Evolutionary conservation across 2,329 filamentous ascomycete genomes (phyloP), one percentile per base, ranked within the genome.

Genomic region (Knufia petricola): DNA sequence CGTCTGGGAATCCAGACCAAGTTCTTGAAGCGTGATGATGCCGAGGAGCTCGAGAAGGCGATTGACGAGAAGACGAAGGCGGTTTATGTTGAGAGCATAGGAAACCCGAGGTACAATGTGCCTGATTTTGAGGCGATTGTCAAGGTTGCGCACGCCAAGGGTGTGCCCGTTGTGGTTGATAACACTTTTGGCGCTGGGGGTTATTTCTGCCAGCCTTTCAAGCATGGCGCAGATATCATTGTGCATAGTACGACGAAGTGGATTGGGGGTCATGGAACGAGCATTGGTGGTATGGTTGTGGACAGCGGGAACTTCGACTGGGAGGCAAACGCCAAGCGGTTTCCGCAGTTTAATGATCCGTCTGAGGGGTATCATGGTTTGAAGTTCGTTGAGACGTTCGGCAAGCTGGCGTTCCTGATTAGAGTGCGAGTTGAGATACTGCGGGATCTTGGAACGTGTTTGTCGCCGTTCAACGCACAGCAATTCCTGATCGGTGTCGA

Each of bases 361-460:
- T 82, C 84, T 0, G 84, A 85, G 50, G 88, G 89, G 48, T 95
- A 94, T 73, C 89, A 95, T 69, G 89, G 89, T 28, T 77, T 95
- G 57, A 90, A 87, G 66, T 95, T 95, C 76, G 94, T 82, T 78
- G 88, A 95, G 59, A 89, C 88, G 0, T 95, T 95, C 58, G 89
- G 89, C 30, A 66, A 80, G 48, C 77, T 88, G 58, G 78, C 86
- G 23, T 96, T 87, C 66, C 85, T 86, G 60, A 85, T 94, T 62
- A 82, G 87, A 46, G 81, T 87, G 24, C 83, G 90, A 42, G 87
- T 95, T 32, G 92, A 96, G 74, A 82, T 92, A 58, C 77, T 94
- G 52, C 84, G 92, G 52, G 90, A 98, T 63, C 69, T 95, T 1
- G 90, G 90, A 43, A 78, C 85, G 7, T 74, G 80, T 39, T 73